Conservation (phyloP, 768 basidiomycete species). For the Leucocoprinus birnbaumii region DNA sequence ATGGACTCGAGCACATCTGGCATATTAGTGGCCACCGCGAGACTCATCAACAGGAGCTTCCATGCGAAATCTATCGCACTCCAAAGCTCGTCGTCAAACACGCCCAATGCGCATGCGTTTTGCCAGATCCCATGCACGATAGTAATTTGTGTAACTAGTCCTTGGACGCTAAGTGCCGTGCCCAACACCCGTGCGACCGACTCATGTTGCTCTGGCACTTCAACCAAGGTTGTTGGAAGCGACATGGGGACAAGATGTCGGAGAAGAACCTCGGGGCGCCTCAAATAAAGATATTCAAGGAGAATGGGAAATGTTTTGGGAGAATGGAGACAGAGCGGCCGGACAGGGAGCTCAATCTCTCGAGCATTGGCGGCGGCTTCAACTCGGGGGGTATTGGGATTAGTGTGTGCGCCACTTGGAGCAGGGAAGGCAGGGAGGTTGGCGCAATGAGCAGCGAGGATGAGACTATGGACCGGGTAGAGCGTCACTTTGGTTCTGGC, state of each 20-base stretch:
- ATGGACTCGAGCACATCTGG: slow-evolving; percentile 16
- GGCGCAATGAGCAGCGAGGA: slow-evolving; percentile 69
- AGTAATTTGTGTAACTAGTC: slow-evolving; percentile 45
- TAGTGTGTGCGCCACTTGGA: slow-evolving; percentile 21
- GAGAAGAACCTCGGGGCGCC: slow-evolving; percentile 48
- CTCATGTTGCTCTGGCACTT: slow-evolving; percentile 17
- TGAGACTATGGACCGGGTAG: slow-evolving; percentile 66
- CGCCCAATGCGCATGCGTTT: slow-evolving; percentile 67
- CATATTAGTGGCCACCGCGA: slow-evolving; percentile 47
- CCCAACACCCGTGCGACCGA: slow-evolving; percentile 33
- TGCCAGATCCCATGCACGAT: slow-evolving; percentile 67
- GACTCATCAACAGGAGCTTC: slow-evolving; percentile 61
- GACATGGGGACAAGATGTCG: slow-evolving; percentile 41
- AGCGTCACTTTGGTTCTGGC: slow-evolving; percentile 36
- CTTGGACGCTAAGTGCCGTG: slow-evolving; percentile 37
- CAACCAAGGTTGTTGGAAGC: slow-evolving; percentile 26
- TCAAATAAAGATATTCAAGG: slow-evolving; percentile 66
- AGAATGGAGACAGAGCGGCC: slow-evolving; percentile 59
- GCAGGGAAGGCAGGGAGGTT: slow-evolving; percentile 55
- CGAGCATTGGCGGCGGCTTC: slow-evolving; percentile 21
- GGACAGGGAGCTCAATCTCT: slow-evolving; percentile 53
- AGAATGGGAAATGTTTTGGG: slow-evolving; percentile 60
- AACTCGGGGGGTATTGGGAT: too few relatives aligned
- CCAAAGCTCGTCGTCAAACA: slow-evolving; percentile 68
- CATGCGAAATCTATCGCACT: slow-evolving; percentile 63